Percentiles rank a stretch among this genome's conserved stretches.
Conservation (phyloP, 768 basidiomycete species). For the Auriscalpium microsporum region DNA sequence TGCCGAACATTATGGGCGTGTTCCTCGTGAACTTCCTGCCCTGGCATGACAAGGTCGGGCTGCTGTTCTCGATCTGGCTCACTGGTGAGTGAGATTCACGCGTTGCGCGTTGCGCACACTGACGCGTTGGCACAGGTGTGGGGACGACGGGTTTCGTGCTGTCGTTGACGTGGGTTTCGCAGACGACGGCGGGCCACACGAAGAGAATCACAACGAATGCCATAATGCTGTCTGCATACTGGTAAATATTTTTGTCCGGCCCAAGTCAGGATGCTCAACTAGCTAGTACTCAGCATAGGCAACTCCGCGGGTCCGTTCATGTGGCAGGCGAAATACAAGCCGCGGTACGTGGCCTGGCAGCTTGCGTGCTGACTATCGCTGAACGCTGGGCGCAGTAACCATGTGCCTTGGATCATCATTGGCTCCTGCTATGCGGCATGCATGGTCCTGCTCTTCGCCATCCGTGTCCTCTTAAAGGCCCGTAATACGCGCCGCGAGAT, state of each 20-base stretch:
- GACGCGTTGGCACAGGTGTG: constrained; percentile 27
- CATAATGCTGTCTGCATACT: constrained; percentile 66
- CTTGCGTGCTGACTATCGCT: not conserved
- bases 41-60: constrained; percentile 55
- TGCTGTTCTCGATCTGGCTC: constrained; percentile 49
- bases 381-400: constrained; percentile 38
- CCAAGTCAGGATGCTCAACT: too few relatives aligned
- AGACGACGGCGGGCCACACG: constrained; percentile 63
- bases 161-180: constrained; percentile 54
- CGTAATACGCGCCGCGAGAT: constrained; percentile 61
- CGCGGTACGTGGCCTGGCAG: constrained; percentile 34
- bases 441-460: constrained; percentile 37
- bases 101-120: constrained; percentile 9
- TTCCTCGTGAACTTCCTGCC: constrained; percentile 58
- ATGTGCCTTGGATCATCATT: constrained; percentile 72
- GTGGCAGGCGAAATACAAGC: constrained; percentile 64
- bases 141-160: constrained; percentile 54
- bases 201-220: constrained; percentile 66
- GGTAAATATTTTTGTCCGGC: constrained; percentile 11
- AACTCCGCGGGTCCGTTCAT: constrained; percentile 70
- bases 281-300: constrained; percentile 24
- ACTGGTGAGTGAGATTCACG: constrained; percentile 30
- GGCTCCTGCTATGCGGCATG: constrained; percentile 51
- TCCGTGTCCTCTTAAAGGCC: constrained; percentile 43
- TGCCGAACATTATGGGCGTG: constrained; percentile 58